A percentile compares a stretch with the other conserved stretches of the same genome.
Conservation (phyloP, 768 basidiomycete species). For the Lactarius pseudohatsudake region DNA sequence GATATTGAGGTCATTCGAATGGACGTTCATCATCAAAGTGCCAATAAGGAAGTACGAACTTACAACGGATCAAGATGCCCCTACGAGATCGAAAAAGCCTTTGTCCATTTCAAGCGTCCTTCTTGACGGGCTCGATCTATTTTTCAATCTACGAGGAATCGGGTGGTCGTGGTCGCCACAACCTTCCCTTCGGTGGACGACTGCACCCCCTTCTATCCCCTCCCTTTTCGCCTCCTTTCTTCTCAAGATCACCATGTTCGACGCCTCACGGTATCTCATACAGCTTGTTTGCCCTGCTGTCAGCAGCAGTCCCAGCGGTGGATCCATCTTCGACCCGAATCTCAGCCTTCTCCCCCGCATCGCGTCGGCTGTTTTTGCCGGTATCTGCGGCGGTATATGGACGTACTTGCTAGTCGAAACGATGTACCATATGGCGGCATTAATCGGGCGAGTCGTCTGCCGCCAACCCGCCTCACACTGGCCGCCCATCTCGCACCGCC, state of each 20-base stretch:
- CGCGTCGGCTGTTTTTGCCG: neutral
- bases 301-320: neutral
- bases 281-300: constrained; percentile 3
- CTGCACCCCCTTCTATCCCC: neutral
- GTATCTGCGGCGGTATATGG: constrained; percentile 15
- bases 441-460: constrained; percentile 10
- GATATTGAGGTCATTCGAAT: neutral
- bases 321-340: no score
- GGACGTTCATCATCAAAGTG: neutral
- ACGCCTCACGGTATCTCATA: constrained; percentile 2
- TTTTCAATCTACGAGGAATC: constrained; percentile 19
- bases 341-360: neutral
- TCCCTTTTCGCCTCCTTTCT: neutral
- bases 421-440: constrained; percentile 28
- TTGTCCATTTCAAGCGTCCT: constrained; percentile 2
- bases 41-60: no score
- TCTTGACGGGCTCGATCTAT: constrained; percentile 16
- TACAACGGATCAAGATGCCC: neutral
- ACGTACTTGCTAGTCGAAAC: constrained; percentile 14
- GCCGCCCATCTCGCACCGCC: no score
- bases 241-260: constrained; percentile 1
- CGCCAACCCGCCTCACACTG: no score
- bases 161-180: neutral
- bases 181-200: neutral
- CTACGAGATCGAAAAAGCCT: neutral